These are phyloP conservation scores for Auxenochlorella pyrenoidosa DNA, from an alignment of 139 green algal species.

Conservation along the genomic window DNA sequence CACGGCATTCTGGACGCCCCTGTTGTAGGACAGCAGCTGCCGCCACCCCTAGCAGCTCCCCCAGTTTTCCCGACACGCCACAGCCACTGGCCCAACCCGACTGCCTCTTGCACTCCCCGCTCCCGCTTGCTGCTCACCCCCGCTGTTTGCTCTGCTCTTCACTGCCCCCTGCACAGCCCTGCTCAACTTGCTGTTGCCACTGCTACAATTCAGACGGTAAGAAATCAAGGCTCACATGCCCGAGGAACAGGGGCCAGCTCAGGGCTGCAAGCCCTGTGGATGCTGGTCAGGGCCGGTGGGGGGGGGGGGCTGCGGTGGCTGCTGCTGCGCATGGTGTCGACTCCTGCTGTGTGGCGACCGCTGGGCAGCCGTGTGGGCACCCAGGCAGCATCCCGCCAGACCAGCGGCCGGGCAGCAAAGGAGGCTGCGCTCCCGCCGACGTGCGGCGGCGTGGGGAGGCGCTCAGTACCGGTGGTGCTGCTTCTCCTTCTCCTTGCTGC, in stretches of 20 bases:
- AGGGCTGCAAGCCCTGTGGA: neutral
- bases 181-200: neutral
- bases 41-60: neutral
- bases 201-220: neutral
- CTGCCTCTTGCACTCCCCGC: neutral
- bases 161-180: neutral
- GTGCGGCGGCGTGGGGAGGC: neutral
- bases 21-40: neutral
- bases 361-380: neutral
- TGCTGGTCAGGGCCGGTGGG: no score
- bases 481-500: slow-evolving; percentile 82
- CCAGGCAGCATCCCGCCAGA: neutral
- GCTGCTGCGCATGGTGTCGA: neutral
- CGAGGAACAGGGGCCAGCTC: neutral
- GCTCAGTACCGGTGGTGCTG: slow-evolving; percentile 70
- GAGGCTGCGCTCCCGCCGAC: no score
- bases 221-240: neutral
- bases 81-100: neutral
- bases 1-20: neutral
- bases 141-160: neutral
- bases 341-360: neutral
- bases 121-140: neutral
- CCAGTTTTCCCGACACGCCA: neutral
- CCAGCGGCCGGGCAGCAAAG: no score
- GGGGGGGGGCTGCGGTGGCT: neutral